Conservation (phyloP, 306 rosid genomes). For the Crotalaria pallida region DNA sequence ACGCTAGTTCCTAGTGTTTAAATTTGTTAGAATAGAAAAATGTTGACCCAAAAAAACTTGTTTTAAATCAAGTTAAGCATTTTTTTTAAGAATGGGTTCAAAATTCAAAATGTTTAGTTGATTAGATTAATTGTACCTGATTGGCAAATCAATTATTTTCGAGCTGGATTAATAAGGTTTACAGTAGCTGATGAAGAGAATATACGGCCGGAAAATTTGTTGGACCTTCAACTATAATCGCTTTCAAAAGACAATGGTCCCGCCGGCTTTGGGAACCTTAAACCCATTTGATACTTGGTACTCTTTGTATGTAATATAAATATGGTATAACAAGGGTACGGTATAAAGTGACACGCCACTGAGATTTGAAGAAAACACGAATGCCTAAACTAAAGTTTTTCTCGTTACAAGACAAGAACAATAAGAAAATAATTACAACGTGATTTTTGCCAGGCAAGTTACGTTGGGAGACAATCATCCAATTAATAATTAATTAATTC, state of each 20-base stretch:
- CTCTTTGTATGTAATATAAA: neutral
- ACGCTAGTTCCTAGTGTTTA: neutral
- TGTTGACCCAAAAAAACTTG: neutral
- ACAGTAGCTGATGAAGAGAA: neutral
- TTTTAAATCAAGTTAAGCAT: neutral
- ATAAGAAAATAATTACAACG: constrained; percentile 3
- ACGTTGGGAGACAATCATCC: neutral
- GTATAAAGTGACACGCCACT: neutral
- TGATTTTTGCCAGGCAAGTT: constrained; percentile 1
- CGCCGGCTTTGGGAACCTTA: constrained; percentile 16
- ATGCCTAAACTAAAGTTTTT: neutral
- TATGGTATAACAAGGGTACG: neutral
- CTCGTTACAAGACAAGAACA: neutral
- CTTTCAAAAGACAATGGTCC: neutral
- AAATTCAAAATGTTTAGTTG: neutral
- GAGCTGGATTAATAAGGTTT: neutral
- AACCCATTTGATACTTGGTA: neutral
- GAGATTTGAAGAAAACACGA: neutral
- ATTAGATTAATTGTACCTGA: neutral
- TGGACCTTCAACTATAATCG: neutral
- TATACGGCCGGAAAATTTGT: neutral
- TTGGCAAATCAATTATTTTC: neutral
- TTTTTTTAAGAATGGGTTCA: neutral
- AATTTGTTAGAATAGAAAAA: neutral
- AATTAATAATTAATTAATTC: neutral